These are phyloP conservation scores for Moesziomyces antarcticus DNA, from an alignment of 1,284 basidiomycete species.

Conservation along the genomic window DNA sequence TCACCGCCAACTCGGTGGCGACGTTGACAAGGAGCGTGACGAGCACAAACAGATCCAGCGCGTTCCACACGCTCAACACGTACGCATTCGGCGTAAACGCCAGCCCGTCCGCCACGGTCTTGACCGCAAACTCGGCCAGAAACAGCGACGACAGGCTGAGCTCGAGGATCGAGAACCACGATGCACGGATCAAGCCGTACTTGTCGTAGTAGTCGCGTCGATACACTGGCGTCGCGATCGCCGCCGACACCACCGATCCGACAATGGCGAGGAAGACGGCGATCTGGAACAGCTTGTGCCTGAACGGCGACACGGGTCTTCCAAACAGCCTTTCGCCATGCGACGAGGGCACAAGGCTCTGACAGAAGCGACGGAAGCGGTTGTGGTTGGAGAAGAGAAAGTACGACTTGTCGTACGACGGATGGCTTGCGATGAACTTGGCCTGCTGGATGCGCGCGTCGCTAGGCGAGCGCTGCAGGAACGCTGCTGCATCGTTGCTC, in stretches of 20 bases:
- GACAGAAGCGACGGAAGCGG: constrained; percentile 79
- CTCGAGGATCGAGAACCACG: constrained; percentile 92
- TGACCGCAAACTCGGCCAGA: constrained; percentile 86
- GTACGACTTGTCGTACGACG: constrained; percentile 88
- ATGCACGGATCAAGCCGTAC: constrained; percentile 75
- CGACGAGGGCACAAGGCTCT: constrained; percentile 83
- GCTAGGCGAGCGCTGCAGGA: constrained; percentile 69
- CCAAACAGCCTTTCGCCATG: constrained; percentile 80
- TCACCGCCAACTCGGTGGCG: constrained; percentile 79
- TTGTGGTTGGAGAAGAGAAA: constrained; percentile 90
- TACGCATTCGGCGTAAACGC: constrained; percentile 93
- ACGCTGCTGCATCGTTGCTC: constrained; percentile 30
- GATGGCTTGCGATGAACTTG: constrained; percentile 88
- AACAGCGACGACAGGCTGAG: constrained; percentile 80
- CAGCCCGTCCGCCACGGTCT: constrained; percentile 89
- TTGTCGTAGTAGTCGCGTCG: constrained; percentile 78
- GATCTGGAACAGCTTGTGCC: constrained; percentile 80
- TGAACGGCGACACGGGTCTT: constrained; percentile 67
- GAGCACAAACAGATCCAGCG: constrained; percentile 89
- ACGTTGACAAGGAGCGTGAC: constrained; percentile 84
- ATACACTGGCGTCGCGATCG: constrained; percentile 86
- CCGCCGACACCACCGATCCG: constrained; percentile 84
- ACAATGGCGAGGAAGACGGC: constrained; percentile 81
- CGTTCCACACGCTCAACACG: constrained; percentile 89
- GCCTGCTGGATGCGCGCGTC: constrained; percentile 84